Base-by-base conservation (phyloP, 78 protist genomes). In the Dictyostelium purpureum region DNA sequence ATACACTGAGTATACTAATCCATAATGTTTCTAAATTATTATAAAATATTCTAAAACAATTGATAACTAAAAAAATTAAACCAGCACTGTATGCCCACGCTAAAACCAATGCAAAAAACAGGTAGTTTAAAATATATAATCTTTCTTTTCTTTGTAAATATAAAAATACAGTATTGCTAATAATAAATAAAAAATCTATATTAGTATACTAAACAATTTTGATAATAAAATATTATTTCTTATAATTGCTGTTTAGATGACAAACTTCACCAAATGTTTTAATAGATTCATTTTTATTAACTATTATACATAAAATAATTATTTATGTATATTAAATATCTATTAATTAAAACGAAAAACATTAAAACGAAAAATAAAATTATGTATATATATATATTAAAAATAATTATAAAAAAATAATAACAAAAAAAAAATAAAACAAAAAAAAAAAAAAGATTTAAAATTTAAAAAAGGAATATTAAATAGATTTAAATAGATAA, bases 111-210 rank as follows among this genome's bases (percentile, higher is more conserved):
- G 51, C 45, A 38, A 67, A 67, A 67, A 67, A 67, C 9, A 67
- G n/a, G 38, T 38, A 67, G 11, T 67, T 33, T 67, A 37, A 37
- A n/a, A 16, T n/a, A 67, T 67, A 67, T 67, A 67, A 21, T n/a
- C 51, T 38, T 67, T 67, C 76, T 38, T 38, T 67, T 67, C 76
- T 67, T 67, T 67, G 76, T 67, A 67, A 67, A 67, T 67, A 67
- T 67, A 67, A 67, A 67, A 67, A 67, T 3, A 67, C 54, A 21
- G 76, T 67, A 67, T 67, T 67, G 38, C 76, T 66, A 26, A 26
- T 24, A 57, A 28, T n/a, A 57, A 57, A 59, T 28, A 59, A 59
- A 59, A 26, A 61, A 28, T 31, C 12, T n/a, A 61, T 16, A 28
- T 2, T 12, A 31, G 11, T 0, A 11, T 11, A 38, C 10, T 12